Evolutionary conservation across 1,284 basidiomycete species (phyloP).

Genomic region (Cutaneotrichosporon dermatis): DNA sequence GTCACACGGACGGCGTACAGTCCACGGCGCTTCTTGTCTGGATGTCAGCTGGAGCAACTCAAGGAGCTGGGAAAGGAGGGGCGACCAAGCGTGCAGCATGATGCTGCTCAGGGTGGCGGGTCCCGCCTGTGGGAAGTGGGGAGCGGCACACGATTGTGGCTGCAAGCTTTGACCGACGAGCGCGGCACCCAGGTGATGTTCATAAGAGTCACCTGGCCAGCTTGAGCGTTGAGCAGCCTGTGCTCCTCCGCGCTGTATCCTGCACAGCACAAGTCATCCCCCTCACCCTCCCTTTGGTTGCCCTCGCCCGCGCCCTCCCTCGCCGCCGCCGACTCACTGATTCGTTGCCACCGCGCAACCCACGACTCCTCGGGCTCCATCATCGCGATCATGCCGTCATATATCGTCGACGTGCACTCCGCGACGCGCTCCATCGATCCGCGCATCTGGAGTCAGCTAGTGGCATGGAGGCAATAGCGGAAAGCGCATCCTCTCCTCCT

Average conservation of each 20-base stretch:
- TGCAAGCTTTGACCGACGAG: too few relatives aligned
- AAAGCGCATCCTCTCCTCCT: not conserved
- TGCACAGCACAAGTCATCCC: too few relatives aligned
- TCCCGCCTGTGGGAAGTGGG: too few relatives aligned
- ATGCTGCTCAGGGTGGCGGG: too few relatives aligned
- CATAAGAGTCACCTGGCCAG: too few relatives aligned
- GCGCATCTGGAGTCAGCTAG: conserved; percentile 64
- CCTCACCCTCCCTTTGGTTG: too few relatives aligned
- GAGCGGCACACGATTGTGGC: too few relatives aligned
- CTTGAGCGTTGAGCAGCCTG: too few relatives aligned
- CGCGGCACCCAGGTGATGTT: too few relatives aligned
- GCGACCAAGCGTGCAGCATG: not conserved
- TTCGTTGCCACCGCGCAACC: conserved; percentile 91
- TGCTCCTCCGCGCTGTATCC: too few relatives aligned
- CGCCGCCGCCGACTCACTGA: conserved; percentile 56
- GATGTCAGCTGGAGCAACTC: not conserved
- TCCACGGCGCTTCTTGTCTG: conserved; percentile 78
- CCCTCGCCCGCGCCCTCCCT: not conserved
- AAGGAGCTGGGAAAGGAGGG: too few relatives aligned
- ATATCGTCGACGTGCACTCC: conserved; percentile 87
- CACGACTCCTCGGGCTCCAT: conserved; percentile 86
- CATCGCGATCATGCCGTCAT: conserved; percentile 87
- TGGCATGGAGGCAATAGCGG: not conserved
- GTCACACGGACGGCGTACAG: conserved; percentile 85
- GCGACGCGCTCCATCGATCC: conserved; percentile 76